Conservation (phyloP, 2,329 filamentous ascomycete species). For the Colletotrichum magnum region DNA sequence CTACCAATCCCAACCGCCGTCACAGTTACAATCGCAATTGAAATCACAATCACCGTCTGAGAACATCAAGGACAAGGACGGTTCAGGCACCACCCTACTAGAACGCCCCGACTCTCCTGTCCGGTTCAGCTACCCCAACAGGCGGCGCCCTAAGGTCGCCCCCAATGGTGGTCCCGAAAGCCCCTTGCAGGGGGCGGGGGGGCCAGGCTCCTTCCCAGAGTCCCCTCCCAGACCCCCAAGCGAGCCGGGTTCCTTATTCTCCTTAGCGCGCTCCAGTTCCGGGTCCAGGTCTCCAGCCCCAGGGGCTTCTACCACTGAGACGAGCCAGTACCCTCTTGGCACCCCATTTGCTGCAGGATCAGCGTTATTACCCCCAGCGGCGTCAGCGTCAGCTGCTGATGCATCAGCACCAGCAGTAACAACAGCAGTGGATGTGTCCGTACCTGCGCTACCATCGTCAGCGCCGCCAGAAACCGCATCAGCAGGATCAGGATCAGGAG, state of each 20-base stretch:
- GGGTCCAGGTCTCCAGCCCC: constrained; percentile 35
- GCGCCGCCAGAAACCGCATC: no score
- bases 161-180: constrained; percentile 27
- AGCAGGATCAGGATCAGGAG: no score
- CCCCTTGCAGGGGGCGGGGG: constrained; percentile 39
- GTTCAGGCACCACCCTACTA: not conserved
- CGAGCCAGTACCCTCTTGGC: constrained; percentile 20
- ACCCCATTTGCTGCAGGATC: constrained; percentile 36
- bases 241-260: constrained; percentile 38
- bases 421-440: no score
- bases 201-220: not conserved
- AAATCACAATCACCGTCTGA: constrained; percentile 4
- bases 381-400: constrained; percentile 35
- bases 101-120: constrained; percentile 32
- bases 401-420: not conserved
- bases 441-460: no score
- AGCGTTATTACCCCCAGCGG: constrained; percentile 33
- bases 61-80: no score
- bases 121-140: constrained; percentile 39
- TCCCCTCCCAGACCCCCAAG: constrained; percentile 32
- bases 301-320: constrained; percentile 38
- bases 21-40: no score
- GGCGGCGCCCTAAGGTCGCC: constrained; percentile 34
- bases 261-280: constrained; percentile 36
- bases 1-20: no score